These are phyloP conservation scores for Suillus subalutaceus DNA, from an alignment of 768 basidiomycete species.

Conservation along the genomic window DNA sequence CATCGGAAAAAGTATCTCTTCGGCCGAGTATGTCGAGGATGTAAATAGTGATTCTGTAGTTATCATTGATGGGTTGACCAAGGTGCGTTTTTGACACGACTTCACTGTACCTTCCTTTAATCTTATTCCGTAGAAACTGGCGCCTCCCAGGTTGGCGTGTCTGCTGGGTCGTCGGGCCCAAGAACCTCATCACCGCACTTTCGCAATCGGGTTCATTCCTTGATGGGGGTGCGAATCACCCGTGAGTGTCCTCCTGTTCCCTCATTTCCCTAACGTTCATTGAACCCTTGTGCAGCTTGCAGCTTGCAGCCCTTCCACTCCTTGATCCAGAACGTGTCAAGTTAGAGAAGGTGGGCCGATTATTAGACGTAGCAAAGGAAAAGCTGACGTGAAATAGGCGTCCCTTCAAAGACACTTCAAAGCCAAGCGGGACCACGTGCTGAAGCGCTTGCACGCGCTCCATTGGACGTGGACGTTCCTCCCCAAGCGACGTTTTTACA, in stretches of 20 bases:
- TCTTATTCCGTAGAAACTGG: slow-evolving; percentile 69
- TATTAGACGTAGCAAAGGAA: too few species aligned
- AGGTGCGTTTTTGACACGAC: slow-evolving; percentile 46
- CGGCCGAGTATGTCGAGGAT: slow-evolving; percentile 83
- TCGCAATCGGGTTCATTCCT: slow-evolving; percentile 94
- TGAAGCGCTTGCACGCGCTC: slow-evolving; percentile 76
- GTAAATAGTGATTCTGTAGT: slow-evolving; percentile 84
- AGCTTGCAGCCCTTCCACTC: slow-evolving; percentile 85
- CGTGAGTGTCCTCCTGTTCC: slow-evolving; percentile 49
- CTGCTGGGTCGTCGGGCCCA: slow-evolving; percentile 93
- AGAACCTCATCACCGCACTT: slow-evolving; percentile 83
- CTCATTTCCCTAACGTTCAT: slow-evolving; percentile 5
- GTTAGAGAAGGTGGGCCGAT: slow-evolving; percentile 59
- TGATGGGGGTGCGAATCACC: slow-evolving; percentile 94
- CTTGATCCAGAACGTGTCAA: slow-evolving; percentile 71
- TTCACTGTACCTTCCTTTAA: slow-evolving; percentile 16
- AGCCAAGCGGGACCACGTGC: slow-evolving; percentile 86
- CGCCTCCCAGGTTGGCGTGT: slow-evolving; percentile 94
- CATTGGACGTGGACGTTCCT: slow-evolving; percentile 76
- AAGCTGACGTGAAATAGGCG: slow-evolving; percentile 39
- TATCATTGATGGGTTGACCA: slow-evolving; percentile 92
- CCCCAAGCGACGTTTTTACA: slow-evolving; percentile 89
- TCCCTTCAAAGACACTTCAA: slow-evolving; percentile 92
- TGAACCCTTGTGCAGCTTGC: slow-evolving; percentile 52
- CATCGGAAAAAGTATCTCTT: slow-evolving; percentile 77